These are phyloP conservation scores for Hypoxylon sp. DNA, from an alignment of 2,329 filamentous ascomycete genomes.

Conservation along the genomic window DNA sequence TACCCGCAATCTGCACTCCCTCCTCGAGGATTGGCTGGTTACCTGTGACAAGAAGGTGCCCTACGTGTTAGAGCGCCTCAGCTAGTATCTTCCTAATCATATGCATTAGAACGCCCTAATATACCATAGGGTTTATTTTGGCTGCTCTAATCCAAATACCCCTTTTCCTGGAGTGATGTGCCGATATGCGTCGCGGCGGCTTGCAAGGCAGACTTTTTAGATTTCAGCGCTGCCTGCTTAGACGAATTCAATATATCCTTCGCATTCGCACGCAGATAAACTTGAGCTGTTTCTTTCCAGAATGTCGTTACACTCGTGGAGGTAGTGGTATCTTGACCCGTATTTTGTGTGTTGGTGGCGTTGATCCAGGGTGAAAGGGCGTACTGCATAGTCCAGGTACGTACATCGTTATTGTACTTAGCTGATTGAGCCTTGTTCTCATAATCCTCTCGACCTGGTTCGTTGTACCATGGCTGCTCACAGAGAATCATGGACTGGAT, in stretches of 20 bases:
- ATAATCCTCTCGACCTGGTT: constrained; percentile 60
- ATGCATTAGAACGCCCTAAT: neutral
- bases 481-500: constrained; percentile 72
- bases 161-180: constrained; percentile 9
- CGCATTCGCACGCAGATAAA: constrained; percentile 34
- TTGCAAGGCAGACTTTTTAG: neutral
- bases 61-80: neutral
- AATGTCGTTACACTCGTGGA: neutral
- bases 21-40: neutral
- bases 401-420: constrained; percentile 53
- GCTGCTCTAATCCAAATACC: constrained; percentile 20
- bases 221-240: constrained; percentile 1
- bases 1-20: neutral
- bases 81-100: neutral
- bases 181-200: neutral
- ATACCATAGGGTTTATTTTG: neutral
- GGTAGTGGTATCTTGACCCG: neutral
- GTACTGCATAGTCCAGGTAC: constrained; percentile 49
- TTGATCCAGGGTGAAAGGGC: constrained; percentile 52
- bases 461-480: constrained; percentile 68
- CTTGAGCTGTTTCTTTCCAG: constrained; percentile 37
- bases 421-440: constrained; percentile 41
- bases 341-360: constrained; percentile 3
- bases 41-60: neutral
- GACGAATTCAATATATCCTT: constrained; percentile 27